Conservation (phyloP, 352 stramenopile genomes). For the Globisporangium rhizosaccharum region DNA sequence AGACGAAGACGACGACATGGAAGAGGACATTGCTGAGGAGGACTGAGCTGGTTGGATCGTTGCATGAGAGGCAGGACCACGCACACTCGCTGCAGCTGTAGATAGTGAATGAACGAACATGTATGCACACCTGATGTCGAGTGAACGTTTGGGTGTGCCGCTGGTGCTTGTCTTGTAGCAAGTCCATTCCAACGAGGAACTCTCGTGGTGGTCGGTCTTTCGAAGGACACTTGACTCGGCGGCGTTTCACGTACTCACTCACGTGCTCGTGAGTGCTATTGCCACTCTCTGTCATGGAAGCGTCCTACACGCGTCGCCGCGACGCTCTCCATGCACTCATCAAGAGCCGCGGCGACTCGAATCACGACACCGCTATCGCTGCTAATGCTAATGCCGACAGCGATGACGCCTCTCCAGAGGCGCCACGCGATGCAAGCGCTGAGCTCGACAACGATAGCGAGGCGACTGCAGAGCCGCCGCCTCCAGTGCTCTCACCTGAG, state of each 20-base stretch:
- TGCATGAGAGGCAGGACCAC: neutral
- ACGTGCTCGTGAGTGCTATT: neutral
- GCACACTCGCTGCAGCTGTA: neutral
- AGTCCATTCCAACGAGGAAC: too few species aligned
- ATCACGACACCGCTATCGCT: neutral
- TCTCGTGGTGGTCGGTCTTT: too few species aligned
- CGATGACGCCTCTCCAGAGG: neutral
- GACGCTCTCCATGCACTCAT: neutral
- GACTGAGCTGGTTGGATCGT: constrained; percentile 19
- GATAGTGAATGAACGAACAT: neutral
- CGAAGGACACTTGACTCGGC: neutral
- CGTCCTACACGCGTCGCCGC: neutral
- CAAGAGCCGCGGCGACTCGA: neutral
- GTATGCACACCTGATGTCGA: neutral
- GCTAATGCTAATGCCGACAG: neutral
- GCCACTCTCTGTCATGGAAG: neutral
- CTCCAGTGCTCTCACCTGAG: neutral
- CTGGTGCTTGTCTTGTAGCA: neutral
- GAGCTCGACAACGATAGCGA: neutral
- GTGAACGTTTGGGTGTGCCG: neutral
- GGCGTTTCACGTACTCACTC: neutral
- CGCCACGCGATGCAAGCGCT: neutral
- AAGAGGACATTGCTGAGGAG: constrained; percentile 77
- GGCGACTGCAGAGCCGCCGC: neutral
- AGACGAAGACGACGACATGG: constrained; percentile 66